These are phyloP conservation scores for Theobroma cacao DNA, from an alignment of 345 rosid species.

Conservation along the genomic window DNA sequence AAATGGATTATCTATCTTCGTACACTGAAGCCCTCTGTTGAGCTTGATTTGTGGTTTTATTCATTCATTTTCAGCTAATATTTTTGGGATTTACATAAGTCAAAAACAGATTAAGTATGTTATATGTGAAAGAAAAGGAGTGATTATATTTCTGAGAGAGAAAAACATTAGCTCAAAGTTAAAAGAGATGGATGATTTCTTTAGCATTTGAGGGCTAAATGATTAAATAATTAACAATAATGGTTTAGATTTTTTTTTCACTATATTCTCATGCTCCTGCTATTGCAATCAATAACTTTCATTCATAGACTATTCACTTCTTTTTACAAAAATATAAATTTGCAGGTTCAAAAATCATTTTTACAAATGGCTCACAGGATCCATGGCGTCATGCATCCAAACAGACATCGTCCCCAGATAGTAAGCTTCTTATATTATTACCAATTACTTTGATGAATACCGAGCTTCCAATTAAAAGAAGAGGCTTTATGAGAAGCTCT, in stretches of 20 bases:
- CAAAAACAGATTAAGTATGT: background rate
- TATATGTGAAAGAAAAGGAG: background rate
- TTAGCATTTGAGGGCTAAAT: background rate
- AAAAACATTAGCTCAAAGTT: background rate
- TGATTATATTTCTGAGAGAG: background rate
- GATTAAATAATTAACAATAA: background rate
- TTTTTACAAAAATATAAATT: constrained; percentile 6
- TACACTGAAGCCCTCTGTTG: background rate
- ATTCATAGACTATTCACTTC: background rate
- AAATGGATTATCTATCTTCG: background rate
- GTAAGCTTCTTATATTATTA: constrained; percentile 39
- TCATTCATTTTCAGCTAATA: background rate
- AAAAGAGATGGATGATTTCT: background rate
- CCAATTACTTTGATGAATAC: constrained; percentile 3
- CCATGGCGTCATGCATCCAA: constrained; percentile 98
- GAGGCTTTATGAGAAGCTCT: background rate
- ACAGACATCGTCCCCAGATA: constrained; percentile 59
- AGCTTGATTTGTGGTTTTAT: background rate
- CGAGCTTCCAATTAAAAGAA: background rate
- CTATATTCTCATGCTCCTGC: background rate
- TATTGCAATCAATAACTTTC: background rate
- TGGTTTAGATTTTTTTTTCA: background rate
- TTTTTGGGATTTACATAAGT: background rate
- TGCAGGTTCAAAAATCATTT: constrained; percentile 80
- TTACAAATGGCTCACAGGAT: constrained; percentile 88